These are phyloP conservation scores for Pneumocystis canis DNA, from an alignment of 1,139 yeast species.

Conservation along the genomic window DNA sequence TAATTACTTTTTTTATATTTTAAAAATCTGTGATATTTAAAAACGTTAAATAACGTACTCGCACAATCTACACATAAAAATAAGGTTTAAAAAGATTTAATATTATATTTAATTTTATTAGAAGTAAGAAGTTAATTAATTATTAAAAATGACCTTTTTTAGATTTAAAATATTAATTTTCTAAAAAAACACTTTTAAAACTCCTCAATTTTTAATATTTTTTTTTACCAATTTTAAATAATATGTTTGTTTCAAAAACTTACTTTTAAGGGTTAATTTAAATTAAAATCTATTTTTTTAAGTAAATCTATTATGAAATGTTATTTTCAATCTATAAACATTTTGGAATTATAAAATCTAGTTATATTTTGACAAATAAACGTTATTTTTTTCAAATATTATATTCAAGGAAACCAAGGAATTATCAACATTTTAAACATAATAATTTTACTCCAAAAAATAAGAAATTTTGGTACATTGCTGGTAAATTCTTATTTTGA, in stretches of 20 bases:
- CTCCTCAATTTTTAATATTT: too few relatives aligned
- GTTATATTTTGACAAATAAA: background rate
- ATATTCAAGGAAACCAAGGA: background rate
- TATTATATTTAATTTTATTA: too few relatives aligned
- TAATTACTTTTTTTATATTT: too few relatives aligned
- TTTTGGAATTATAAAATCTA: background rate
- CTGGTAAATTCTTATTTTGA: background rate
- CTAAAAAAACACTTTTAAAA: too few relatives aligned
- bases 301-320: background rate
- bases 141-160: too few relatives aligned
- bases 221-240: too few relatives aligned
- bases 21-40: too few relatives aligned
- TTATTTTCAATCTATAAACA: background rate
- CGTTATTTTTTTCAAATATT: background rate
- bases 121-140: too few relatives aligned
- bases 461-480: background rate
- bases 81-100: too few relatives aligned
- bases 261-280: background rate
- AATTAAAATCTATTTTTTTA: slow-evolving; percentile 14
- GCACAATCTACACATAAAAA: too few relatives aligned
- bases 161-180: too few relatives aligned
- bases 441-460: background rate
- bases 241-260: background rate
- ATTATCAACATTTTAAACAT: background rate
- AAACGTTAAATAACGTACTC: too few relatives aligned